A percentile compares a stretch with the other conserved stretches of the same genome.
Evolutionary conservation across 1,284 basidiomycete genomes (phyloP).

Genomic region (Moesziomyces globuligerus): DNA sequence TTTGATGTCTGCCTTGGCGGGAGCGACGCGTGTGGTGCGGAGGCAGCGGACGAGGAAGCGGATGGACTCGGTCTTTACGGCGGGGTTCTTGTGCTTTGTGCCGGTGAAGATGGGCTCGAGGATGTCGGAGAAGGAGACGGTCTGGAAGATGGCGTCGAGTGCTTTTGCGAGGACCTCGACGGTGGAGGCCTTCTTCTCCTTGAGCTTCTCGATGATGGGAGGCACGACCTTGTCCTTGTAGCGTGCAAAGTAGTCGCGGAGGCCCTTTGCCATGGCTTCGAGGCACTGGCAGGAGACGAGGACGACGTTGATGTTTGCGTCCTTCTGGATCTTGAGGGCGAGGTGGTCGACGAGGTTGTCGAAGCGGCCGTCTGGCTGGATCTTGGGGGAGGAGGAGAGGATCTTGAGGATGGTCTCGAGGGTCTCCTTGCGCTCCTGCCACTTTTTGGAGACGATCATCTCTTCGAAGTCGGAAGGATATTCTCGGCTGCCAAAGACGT

Average conservation of each 20-base stretch:
- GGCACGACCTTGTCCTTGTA: slow-evolving; percentile 80
- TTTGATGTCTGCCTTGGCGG: slow-evolving; percentile 82
- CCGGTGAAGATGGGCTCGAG: slow-evolving; percentile 83
- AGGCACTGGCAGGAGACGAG: slow-evolving; percentile 86
- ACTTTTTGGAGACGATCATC: slow-evolving; percentile 86
- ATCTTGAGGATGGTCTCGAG: slow-evolving; percentile 83
- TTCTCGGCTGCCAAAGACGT: slow-evolving; percentile 79
- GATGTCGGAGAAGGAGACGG: slow-evolving; percentile 80
- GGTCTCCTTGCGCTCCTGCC: slow-evolving; percentile 92
- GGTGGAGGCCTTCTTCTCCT: slow-evolving; percentile 90
- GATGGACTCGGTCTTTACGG: slow-evolving; percentile 92
- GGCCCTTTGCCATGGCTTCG: slow-evolving; percentile 84
- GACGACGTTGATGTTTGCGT: slow-evolving; percentile 96
- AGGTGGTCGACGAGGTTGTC: slow-evolving; percentile 80
- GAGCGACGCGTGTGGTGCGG: slow-evolving; percentile 73
- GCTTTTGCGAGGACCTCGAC: slow-evolving; percentile 88
- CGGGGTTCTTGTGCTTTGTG: slow-evolving; percentile 91
- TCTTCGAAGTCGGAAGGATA: slow-evolving; percentile 67
- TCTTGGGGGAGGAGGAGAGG: slow-evolving; percentile 78
- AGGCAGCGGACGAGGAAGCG: slow-evolving; percentile 88
- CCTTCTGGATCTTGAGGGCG: slow-evolving; percentile 82
- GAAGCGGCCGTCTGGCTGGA: slow-evolving; percentile 77
- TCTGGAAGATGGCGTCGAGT: slow-evolving; percentile 87
- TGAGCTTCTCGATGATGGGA: slow-evolving; percentile 86
- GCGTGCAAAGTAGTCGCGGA: slow-evolving; percentile 77